Base-by-base conservation (phyloP, 2,329 filamentous ascomycete species). In the Neonectria neomacrospora region DNA sequence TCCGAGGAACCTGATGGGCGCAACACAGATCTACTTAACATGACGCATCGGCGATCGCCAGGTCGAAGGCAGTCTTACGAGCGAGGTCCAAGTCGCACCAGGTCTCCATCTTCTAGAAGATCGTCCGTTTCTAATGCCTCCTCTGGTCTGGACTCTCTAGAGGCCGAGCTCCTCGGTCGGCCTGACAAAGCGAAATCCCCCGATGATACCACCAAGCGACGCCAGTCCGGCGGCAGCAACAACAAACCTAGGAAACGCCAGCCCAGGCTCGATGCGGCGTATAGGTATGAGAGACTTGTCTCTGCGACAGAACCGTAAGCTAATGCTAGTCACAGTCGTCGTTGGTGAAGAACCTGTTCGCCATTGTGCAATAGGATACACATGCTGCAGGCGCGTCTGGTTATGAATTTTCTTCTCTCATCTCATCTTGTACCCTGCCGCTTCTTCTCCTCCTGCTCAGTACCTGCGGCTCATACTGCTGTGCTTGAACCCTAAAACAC, bases 121-220 rank as follows among this genome's bases (percentile, higher is more conserved):
- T 77, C 76, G 28, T 76, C 74, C 5, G 67, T 74, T 16, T 75
- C 75, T 18, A 73, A 67, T 52, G 72, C 73, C 34, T 78, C 76
- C 2, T 80, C 78, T 10, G 78, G 79, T 8, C 65, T 80, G 44
- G 77, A 78, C 59, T 80, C 77, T 7, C 64, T 80, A 10, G 78
- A 80, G 63, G 78, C 78, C 2, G 78, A 80, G 56, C 74, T 80
- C 2, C 66, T 80, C 1, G 78, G 78, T 34, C 71, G 74, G 11
- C 70, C 78, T 12, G 63, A 65, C 6, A 79, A 76, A 62, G 69
- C 72, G 16, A 77, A 73, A 59, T 73, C 72, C 12, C 66, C 72
- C 0, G 71, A 74, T 20, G 73, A 73, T 34, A 60, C 65, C 5
- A 63, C 58, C 20, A 68, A 63, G 23, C 58, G 64, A 42, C 74